Percentiles rank a stretch among this genome's conserved stretches.
Evolutionary conservation across 2,329 filamentous ascomycete species (phyloP).

Genomic region (Sarocladium strictum): DNA sequence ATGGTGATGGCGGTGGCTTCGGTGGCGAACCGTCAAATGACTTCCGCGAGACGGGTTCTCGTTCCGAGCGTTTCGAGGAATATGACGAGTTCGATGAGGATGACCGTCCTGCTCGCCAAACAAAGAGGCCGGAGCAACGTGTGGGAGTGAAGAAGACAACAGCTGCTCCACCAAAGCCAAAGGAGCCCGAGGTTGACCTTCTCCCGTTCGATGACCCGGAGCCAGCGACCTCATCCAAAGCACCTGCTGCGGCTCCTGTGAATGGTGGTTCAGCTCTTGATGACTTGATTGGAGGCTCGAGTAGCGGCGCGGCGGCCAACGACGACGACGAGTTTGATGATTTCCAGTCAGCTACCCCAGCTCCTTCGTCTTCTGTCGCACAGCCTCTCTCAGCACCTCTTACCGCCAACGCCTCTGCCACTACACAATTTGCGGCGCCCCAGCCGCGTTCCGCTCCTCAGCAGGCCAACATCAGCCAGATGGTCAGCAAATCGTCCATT

Average conservation of each 20-base stretch:
- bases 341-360: conserved; percentile 79
- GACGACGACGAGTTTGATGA: conserved; percentile 96
- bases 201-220: conserved; percentile 84
- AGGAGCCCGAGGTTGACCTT: conserved; percentile 84
- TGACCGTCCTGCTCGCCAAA: conserved; percentile 28
- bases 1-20: conserved; percentile 93
- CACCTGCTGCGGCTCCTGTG: conserved; percentile 35
- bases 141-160: conserved; percentile 33
- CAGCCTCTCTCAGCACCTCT: conserved; percentile 41
- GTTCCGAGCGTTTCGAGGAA: conserved; percentile 81
- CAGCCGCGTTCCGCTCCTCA: conserved; percentile 81
- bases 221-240: conserved; percentile 34
- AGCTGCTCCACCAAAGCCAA: conserved; percentile 67
- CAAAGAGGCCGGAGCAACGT: conserved; percentile 26
- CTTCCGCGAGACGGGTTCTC: conserved; percentile 56
- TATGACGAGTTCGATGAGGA: conserved; percentile 95
- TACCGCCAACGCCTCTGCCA: conserved; percentile 46
- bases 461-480: conserved; percentile 71
- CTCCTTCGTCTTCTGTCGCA: conserved; percentile 27
- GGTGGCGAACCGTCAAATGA: conserved; percentile 65
- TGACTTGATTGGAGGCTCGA: conserved; percentile 29
- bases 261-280: conserved; percentile 42
- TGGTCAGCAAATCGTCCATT: conserved; percentile 74
- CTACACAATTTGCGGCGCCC: conserved; percentile 69
- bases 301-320: conserved; percentile 35